phyloP scores from a whole-genome alignment of 2,329 filamentous ascomycete genomes.

The Emmonsiellopsis sp. region DNA sequence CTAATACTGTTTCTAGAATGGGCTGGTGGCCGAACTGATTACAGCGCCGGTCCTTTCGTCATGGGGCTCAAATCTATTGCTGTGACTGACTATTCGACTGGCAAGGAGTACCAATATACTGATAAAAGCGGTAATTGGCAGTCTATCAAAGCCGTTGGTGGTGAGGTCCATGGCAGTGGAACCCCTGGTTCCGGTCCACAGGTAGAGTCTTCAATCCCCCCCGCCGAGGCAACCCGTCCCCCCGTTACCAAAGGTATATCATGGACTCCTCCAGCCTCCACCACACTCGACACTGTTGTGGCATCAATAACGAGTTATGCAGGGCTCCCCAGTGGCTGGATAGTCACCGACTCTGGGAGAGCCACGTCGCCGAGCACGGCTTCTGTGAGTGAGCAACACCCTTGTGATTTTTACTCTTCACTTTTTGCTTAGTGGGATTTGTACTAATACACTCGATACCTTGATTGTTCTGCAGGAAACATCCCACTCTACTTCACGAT shows the following conservation, averaged over 20 bases:
- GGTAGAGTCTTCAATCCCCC: slow-evolving; percentile 44
- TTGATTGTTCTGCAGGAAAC: slow-evolving; percentile 25
- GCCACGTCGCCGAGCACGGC: slow-evolving; percentile 63
- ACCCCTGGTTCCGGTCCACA: slow-evolving; percentile 36
- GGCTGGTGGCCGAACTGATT: slow-evolving; percentile 81
- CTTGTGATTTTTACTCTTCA: slow-evolving; percentile 11
- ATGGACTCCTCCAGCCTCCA: slow-evolving; percentile 50
- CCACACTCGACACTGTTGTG: slow-evolving; percentile 36
- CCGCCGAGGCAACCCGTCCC: slow-evolving; percentile 50
- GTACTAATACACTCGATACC: slow-evolving; percentile 3
- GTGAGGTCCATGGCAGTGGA: slow-evolving; percentile 61
- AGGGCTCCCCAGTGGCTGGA: slow-evolving; percentile 69
- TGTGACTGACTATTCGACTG: slow-evolving; percentile 88
- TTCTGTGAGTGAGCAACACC: slow-evolving; percentile 52
- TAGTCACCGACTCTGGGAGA: slow-evolving; percentile 68
- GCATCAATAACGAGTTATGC: slow-evolving; percentile 28
- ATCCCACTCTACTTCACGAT: slow-evolving; percentile 46
- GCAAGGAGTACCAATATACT: slow-evolving; percentile 71
- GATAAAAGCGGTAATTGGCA: slow-evolving; percentile 69
- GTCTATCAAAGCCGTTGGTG: slow-evolving; percentile 74
- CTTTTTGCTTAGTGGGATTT: not conserved
- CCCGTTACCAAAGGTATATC: slow-evolving; percentile 5
- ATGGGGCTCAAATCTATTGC: slow-evolving; percentile 72
- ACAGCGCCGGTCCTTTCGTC: slow-evolving; percentile 68
- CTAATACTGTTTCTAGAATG: slow-evolving; percentile 43